Evolutionary conservation across 1,139 yeast genomes (phyloP), one percentile per base, ranked within the genome.

Genomic region (Nakaseomyces glabratus): DNA sequence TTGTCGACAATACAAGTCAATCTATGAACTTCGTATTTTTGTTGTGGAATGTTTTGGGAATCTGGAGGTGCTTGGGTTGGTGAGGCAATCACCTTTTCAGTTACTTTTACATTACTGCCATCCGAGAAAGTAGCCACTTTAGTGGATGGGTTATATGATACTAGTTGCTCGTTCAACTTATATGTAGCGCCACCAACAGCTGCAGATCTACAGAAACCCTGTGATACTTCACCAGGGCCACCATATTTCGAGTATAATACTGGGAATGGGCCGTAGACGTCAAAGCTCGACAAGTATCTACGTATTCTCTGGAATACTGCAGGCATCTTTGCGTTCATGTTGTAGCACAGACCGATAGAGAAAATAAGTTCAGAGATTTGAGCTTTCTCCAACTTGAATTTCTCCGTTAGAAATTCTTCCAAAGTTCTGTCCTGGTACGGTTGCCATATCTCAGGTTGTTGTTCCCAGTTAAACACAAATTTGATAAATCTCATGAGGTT

Each of bases 161-260:
- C 62, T 39, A 86, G 60, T 32, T 68, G 60, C 13, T 93, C 78
- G 54, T 79, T 75, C 38, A 90, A 68, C 60, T 86, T 86, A 61
- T 88, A 90, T 24, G 93, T 84, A 39, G 96, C 82, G 40, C 97
- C 98, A 20, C 93, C 97, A 42, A 90, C 98, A 10, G 99, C 98
- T 4, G 98, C 97, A 40, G 94, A 81, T 47, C 99, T 72, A 60
- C 97, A 88, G 58, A 90, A 90, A 2, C 96, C 99, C 62, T 90
- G 99, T 6, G 95, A 78, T 21, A 90, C 66, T 60, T 90, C 99
- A 33, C 97, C 96, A 0, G 95, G 93, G 2, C 95, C 93, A 39
- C 98, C 98, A 59, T 79, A 90, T 65, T 85, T 88, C 40, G 94
- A 82, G 48, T 80, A 79, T 64, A 90, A 68, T 15, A 84, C 93